Evolutionary conservation across 352 stramenopile species (phyloP), one percentile per base, ranked within the genome.

Genomic region (Phytophthora citricola): DNA sequence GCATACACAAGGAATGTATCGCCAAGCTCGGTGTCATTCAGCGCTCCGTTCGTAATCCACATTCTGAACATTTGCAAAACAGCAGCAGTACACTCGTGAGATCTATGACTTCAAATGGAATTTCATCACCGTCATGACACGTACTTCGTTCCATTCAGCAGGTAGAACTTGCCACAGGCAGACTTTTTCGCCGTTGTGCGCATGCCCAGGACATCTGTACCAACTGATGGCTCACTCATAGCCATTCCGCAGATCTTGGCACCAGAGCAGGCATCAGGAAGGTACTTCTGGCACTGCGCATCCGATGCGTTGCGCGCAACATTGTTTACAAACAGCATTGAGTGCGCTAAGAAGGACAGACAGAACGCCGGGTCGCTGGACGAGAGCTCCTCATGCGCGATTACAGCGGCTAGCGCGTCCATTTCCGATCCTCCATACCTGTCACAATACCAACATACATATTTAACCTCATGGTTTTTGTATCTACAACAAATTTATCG

Each of bases 31-130:
- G 79, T 85, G 62, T 97, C 90, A 75, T 98, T 97, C 17, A 99
- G 59, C n/a, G 96, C 97, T 20, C 98, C 98, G 75, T 99, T 99
- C 6, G 98, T 99, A 78, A 99, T 99, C 98, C 98, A 99, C 97
- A 99, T 99, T 65, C 85, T 93, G 22, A 26, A 56, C 14, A 56
- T 62, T 4, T 12, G 11, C 10, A 9, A 14, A 36, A 14, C 31
- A 36, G 8, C 31, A 36, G 11, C 31, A 36, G 11, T 9, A 36
- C 10, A 36, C 11, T 14, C 11, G 31, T 36, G 9, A 36, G 31
- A 4, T 8, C 11, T 8, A 14, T 36, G 31, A 14, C 7, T 17
- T 43, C 4, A 40, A 38, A 43, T 1, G 22, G 34, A 44, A 27
- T 49, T 31, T 4, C 43, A 51, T 41, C 22, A 54, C 15, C 38